phyloP scores from a whole-genome alignment of 768 basidiomycete species.

The Trametes maxima region DNA sequence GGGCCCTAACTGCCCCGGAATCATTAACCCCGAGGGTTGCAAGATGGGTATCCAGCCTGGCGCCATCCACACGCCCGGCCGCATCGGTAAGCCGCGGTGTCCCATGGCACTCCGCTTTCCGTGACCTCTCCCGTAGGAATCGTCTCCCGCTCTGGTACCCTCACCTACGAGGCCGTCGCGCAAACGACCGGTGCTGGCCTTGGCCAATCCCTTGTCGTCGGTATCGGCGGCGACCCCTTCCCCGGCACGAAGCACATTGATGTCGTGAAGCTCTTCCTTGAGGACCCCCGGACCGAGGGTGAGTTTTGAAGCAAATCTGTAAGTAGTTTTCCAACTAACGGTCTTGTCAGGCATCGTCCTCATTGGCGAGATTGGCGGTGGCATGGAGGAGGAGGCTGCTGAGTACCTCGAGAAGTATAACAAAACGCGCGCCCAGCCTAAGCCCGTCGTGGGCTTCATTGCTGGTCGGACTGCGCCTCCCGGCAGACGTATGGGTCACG shows the following conservation, averaged over 20 bases:
- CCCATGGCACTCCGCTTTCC: not conserved
- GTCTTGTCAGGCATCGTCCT: slow-evolving; percentile 78
- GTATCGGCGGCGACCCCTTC: slow-evolving; percentile 98
- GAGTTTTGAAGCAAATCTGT: slow-evolving; percentile 16
- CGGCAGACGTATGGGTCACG: slow-evolving; percentile 97
- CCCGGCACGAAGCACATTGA: slow-evolving; percentile 95
- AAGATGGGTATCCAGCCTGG: slow-evolving; percentile 99
- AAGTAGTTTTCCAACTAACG: not conserved
- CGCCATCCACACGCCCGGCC: slow-evolving; percentile 95
- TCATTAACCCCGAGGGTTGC: slow-evolving; percentile 96
- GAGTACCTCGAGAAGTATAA: slow-evolving; percentile 94
- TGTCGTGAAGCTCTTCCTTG: slow-evolving; percentile 93
- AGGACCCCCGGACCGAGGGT: slow-evolving; percentile 94
- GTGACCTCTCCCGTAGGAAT: slow-evolving; percentile 57
- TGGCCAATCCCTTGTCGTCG: slow-evolving; percentile 94
- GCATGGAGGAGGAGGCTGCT: slow-evolving; percentile 99
- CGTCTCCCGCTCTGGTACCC: slow-evolving; percentile 91
- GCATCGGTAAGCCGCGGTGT: slow-evolving; percentile 67
- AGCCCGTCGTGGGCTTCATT: slow-evolving; percentile 98
- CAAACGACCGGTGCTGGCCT: slow-evolving; percentile 96
- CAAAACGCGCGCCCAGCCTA: slow-evolving; percentile 81
- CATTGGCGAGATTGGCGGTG: slow-evolving; percentile 98
- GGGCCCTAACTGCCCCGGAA: slow-evolving; percentile 98
- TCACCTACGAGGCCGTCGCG: slow-evolving; percentile 98
- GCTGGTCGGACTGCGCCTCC: slow-evolving; percentile 98